Conservation (phyloP, 768 basidiomycete genomes). For the Lentinula aciculospora region DNA sequence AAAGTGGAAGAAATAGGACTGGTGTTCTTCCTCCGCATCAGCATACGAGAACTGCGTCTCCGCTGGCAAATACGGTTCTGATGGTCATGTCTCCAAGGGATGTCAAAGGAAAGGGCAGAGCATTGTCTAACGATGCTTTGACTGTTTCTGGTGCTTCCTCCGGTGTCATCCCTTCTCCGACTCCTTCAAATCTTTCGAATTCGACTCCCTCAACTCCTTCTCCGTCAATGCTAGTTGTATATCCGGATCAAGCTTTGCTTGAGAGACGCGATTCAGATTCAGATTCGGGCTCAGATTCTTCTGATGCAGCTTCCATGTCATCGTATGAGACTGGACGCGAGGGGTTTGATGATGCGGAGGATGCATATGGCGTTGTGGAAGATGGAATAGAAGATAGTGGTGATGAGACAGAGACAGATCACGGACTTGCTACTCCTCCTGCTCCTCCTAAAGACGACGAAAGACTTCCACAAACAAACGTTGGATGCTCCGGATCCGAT, state of each 20-base stretch:
- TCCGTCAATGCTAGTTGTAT: background rate
- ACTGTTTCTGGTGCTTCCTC: background rate
- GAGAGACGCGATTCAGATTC: constrained; percentile 5
- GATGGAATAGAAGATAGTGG: constrained; percentile 1
- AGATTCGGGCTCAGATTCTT: constrained; percentile 3
- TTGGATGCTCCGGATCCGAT: constrained; percentile 2
- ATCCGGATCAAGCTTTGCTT: background rate
- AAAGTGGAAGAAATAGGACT: background rate
- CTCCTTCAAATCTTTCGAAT: background rate
- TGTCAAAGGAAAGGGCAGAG: background rate
- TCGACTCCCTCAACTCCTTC: background rate
- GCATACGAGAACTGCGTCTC: background rate
- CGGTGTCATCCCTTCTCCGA: background rate
- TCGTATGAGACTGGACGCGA: constrained; percentile 68
- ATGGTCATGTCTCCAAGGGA: background rate
- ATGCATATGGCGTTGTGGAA: constrained; percentile 16
- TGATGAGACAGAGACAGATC: constrained; percentile 3
- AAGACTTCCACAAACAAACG: background rate
- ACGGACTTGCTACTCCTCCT: constrained; percentile 8
- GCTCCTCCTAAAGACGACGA: constrained; percentile 13
- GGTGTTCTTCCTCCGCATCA: background rate
- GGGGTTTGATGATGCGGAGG: constrained; percentile 31
- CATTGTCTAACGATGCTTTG: background rate
- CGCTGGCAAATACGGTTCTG: background rate
- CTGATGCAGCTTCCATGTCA: constrained; percentile 45